A percentile compares a stretch with the other conserved stretches of the same genome.
Conservation (phyloP, 306 rosid species). For the Vigna hirtella region DNA sequence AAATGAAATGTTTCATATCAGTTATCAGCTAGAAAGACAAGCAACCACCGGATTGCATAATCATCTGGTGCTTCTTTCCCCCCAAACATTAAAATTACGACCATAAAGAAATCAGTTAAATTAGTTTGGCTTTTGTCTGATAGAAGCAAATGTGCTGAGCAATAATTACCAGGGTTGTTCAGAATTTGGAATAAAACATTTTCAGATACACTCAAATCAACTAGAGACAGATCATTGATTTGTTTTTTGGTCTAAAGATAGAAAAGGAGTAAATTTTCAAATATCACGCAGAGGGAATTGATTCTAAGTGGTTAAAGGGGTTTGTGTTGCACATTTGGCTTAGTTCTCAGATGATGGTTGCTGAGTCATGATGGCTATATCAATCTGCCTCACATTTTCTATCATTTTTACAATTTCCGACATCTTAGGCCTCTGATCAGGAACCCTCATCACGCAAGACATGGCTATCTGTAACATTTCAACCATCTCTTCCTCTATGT, state of each 20-base stretch:
- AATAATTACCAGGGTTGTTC: conserved; percentile 45
- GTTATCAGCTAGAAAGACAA: not conserved
- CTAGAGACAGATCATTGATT: conserved; percentile 32
- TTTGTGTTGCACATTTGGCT: conserved; percentile 57
- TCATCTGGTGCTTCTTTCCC: not conserved
- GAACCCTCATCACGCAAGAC: conserved; percentile 84
- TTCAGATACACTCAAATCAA: conserved; percentile 45
- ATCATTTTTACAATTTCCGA: conserved; percentile 70
- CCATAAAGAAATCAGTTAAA: not conserved
- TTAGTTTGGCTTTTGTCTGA: not conserved
- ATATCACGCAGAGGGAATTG: conserved; percentile 12
- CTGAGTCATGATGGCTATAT: conserved; percentile 57
- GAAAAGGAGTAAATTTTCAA: not conserved
- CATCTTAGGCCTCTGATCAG: conserved; percentile 88
- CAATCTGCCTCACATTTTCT: conserved; percentile 68
- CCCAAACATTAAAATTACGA: not conserved
- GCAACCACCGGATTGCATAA: not conserved
- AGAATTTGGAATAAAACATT: conserved; percentile 35
- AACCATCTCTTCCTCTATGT: conserved; percentile 97
- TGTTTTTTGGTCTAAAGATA: conserved; percentile 2
- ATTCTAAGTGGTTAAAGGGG: conserved; percentile 27
- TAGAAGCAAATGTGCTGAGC: conserved; percentile 8
- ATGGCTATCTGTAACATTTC: conserved; percentile 90
- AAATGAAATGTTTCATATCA: not conserved
- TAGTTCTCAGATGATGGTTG: conserved; percentile 53